Conservation (phyloP, 108 stramenopile genomes). For the Epipyxis sp. region DNA sequence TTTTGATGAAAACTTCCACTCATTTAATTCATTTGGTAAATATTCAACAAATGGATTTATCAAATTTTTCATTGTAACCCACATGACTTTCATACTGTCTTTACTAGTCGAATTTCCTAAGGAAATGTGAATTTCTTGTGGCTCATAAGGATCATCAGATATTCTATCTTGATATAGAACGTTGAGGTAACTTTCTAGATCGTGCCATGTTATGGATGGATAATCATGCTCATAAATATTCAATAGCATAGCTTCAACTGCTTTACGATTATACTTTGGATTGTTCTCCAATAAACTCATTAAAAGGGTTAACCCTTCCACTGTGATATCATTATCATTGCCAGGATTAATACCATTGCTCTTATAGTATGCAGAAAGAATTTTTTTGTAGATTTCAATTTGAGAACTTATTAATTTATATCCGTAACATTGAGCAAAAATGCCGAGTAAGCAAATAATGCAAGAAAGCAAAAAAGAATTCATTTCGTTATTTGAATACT, state of each 20-base stretch:
- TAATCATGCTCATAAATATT: not conserved
- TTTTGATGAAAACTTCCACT: not conserved
- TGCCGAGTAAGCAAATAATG: not conserved
- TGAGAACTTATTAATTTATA: too few species aligned
- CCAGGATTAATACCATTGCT: not conserved
- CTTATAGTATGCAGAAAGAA: not conserved
- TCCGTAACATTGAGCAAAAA: not conserved
- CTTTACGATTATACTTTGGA: slow-evolving; percentile 11
- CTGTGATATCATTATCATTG: too few species aligned
- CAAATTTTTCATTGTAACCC: slow-evolving; percentile 27
- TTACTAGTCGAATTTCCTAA: not conserved
- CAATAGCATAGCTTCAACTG: not conserved
- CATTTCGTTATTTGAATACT: not conserved
- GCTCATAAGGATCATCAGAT: slow-evolving; percentile 28
- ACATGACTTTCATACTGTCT: slow-evolving; percentile 17
- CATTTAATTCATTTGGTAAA: not conserved
- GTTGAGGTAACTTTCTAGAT: not conserved
- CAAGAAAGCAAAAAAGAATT: not conserved
- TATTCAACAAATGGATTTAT: slow-evolving; percentile 28
- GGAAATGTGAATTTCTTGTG: slow-evolving; percentile 28
- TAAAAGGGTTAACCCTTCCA: not conserved
- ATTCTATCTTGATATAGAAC: not conserved
- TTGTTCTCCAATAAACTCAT: not conserved
- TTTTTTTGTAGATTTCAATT: not conserved
- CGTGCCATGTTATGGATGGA: not conserved